A percentile compares a stretch with the other conserved stretches of the same genome.
These are phyloP conservation scores for Westerdykella ornata DNA, from an alignment of 2,329 filamentous ascomycete species.

Conservation along the genomic window DNA sequence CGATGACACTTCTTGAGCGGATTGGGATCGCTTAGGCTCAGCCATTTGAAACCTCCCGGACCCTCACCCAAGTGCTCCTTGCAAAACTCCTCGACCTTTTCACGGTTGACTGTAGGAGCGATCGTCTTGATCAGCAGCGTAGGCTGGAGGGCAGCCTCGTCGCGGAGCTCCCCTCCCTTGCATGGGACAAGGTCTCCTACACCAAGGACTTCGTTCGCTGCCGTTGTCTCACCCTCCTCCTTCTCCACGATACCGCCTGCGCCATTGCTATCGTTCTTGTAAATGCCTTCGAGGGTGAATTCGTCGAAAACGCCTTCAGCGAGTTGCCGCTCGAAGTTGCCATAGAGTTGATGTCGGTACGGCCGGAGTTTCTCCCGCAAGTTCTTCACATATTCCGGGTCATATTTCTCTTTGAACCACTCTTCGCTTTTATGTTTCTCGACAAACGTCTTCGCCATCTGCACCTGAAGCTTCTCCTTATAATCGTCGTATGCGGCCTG, in stretches of 20 bases:
- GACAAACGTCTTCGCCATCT: constrained; percentile 85
- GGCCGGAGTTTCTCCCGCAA: constrained; percentile 71
- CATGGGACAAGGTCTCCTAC: constrained; percentile 85
- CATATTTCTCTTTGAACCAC: constrained; percentile 96
- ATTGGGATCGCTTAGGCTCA: constrained; percentile 94
- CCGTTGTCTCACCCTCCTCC: constrained; percentile 89
- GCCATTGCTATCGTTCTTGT: constrained; percentile 87
- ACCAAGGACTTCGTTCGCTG: constrained; percentile 84
- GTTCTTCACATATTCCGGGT: constrained; percentile 69
- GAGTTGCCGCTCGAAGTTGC: constrained; percentile 83
- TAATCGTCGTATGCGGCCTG: constrained; percentile 62
- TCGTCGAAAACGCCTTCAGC: constrained; percentile 84
- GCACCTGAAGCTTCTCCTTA: constrained; percentile 58
- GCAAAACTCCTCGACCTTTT: constrained; percentile 89
- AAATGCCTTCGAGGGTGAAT: constrained; percentile 87
- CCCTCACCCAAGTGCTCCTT: constrained; percentile 88
- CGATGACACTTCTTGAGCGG: constrained; percentile 94
- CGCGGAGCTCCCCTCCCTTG: constrained; percentile 76
- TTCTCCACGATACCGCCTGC: constrained; percentile 81
- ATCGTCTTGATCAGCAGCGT: constrained; percentile 97
- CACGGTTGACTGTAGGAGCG: constrained; percentile 87
- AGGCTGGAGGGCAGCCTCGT: constrained; percentile 81
- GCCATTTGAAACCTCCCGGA: constrained; percentile 88
- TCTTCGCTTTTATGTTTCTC: constrained; percentile 89
- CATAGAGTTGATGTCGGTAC: constrained; percentile 70